Percentiles rank a stretch among this genome's conserved stretches.
These are phyloP conservation scores for Trametes cinnabarina DNA, from an alignment of 768 basidiomycete species.

Conservation along the genomic window DNA sequence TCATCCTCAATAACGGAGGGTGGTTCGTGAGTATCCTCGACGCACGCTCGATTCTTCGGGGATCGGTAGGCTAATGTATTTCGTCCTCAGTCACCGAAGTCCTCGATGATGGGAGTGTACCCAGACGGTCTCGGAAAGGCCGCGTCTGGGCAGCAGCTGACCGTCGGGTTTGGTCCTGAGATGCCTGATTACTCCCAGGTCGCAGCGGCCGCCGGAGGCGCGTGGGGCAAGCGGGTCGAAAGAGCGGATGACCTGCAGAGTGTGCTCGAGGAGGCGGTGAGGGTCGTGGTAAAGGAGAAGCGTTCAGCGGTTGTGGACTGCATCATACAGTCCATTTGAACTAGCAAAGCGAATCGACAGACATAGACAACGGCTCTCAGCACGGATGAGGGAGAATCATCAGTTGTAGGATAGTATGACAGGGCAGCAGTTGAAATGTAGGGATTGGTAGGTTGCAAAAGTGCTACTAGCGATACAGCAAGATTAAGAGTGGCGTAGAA, in stretches of 20 bases:
- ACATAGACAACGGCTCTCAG: no score
- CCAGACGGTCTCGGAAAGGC: conserved; percentile 52
- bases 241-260: conserved; percentile 32
- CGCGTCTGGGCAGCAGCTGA: conserved; percentile 45
- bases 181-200: conserved; percentile 60
- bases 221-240: conserved; percentile 53
- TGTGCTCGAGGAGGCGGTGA: conserved; percentile 48
- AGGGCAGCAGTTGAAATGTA: neutral
- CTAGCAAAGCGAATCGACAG: no score
- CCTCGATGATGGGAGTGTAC: conserved; percentile 65
- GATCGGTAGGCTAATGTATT: neutral
- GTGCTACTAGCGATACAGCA: conserved; percentile 10
- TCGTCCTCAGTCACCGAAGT: conserved; percentile 48
- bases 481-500: neutral
- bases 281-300: conserved; percentile 53
- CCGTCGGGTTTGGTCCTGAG: conserved; percentile 63
- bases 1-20: conserved; percentile 71
- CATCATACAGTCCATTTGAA: conserved; percentile 30
- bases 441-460: neutral
- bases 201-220: conserved; percentile 64
- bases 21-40: conserved; percentile 47
- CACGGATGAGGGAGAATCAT: no score
- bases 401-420: neutral
- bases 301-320: conserved; percentile 69
- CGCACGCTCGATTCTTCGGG: neutral